A percentile compares a stretch with the other conserved stretches of the same genome.
phyloP scores from a whole-genome alignment of 2,329 filamentous ascomycete species.

The Didymella arachidicola region DNA sequence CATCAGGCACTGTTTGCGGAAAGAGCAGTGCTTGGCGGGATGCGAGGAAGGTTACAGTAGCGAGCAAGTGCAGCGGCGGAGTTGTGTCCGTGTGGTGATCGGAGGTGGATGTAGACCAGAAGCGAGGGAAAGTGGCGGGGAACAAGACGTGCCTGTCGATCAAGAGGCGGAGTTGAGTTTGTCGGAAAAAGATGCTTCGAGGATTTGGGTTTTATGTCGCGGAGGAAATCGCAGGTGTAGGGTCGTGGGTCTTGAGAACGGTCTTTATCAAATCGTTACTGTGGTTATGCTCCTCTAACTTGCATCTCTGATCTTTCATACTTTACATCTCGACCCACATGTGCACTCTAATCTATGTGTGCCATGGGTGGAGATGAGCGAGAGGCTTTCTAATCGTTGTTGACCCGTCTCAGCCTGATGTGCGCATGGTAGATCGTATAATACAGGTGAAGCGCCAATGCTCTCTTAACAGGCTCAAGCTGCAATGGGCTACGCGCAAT shows the following conservation, averaged over 20 bases:
- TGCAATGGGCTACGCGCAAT: not conserved
- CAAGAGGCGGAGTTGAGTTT: slow-evolving; percentile 6
- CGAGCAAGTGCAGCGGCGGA: slow-evolving; percentile 4
- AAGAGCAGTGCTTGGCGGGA: slow-evolving; percentile 10
- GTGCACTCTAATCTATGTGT: not conserved
- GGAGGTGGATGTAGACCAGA: not conserved
- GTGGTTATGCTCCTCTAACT: not conserved
- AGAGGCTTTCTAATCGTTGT: not conserved
- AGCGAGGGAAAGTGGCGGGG: not conserved
- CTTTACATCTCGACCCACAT: not conserved
- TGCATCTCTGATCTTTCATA: not conserved
- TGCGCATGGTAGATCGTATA: not conserved
- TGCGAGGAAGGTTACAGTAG: not conserved
- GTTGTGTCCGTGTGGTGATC: not conserved
- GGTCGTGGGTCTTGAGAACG: not conserved
- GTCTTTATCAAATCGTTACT: not conserved
- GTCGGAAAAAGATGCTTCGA: slow-evolving; percentile 5
- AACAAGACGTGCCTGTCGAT: slow-evolving; percentile 11
- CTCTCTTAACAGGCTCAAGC: not conserved
- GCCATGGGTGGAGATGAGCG: not conserved
- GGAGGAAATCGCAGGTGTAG: not conserved
- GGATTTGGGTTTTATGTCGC: not conserved
- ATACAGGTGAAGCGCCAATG: not conserved
- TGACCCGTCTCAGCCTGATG: not conserved
- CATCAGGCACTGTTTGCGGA: slow-evolving; percentile 12